Conservation (phyloP, 495 filamentous ascomycete species). For the Talaromyces thailandensis region DNA sequence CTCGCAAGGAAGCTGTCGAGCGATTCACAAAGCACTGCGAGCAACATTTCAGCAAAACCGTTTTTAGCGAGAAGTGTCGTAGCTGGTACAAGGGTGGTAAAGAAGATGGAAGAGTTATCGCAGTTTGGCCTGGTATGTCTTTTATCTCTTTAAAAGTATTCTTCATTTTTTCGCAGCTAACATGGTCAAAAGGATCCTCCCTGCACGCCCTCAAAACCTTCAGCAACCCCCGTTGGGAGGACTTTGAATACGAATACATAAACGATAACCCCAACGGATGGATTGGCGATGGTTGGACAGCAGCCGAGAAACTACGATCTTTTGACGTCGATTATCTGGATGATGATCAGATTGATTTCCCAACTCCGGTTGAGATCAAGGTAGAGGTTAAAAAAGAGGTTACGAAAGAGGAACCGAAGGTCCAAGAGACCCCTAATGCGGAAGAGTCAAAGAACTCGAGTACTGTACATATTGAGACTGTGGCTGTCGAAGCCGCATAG, state of each 20-base stretch:
- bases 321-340: slow-evolving; percentile 31
- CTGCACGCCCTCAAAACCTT: slow-evolving; percentile 30
- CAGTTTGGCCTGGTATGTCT: slow-evolving; percentile 34
- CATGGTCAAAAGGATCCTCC: slow-evolving; percentile 21
- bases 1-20: slow-evolving; percentile 29
- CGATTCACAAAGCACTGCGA: slow-evolving; percentile 39
- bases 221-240: slow-evolving; percentile 30
- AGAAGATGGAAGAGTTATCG: slow-evolving; percentile 24
- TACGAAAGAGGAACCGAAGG: background rate
- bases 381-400: background rate
- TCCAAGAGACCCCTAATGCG: background rate
- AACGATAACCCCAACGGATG: slow-evolving; percentile 27
- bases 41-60: slow-evolving; percentile 36
- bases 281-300: slow-evolving; percentile 35
- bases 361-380: slow-evolving; percentile 8
- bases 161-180: background rate
- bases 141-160: background rate
- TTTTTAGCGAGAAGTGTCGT: slow-evolving; percentile 38
- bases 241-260: slow-evolving; percentile 31
- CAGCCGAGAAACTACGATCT: slow-evolving; percentile 24
- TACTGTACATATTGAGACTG: background rate
- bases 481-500: background rate
- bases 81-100: slow-evolving; percentile 46
- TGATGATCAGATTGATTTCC: slow-evolving; percentile 31
- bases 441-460: background rate